Evolutionary conservation across 129 eudicot species (phyloP), one percentile per base, ranked within the genome.

Genomic region (Centella asiatica): DNA sequence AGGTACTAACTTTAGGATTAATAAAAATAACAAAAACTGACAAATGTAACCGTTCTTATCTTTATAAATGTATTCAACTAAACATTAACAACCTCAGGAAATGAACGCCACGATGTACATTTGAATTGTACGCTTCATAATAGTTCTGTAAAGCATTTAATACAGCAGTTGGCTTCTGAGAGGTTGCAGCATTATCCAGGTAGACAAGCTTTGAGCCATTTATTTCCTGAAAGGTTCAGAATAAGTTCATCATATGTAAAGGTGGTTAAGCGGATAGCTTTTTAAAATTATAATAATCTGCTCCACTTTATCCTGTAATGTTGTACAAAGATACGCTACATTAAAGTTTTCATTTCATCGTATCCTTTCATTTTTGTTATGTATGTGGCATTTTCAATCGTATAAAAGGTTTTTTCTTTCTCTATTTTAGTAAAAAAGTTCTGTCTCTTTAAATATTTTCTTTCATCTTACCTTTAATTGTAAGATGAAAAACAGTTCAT

Each of bases 21-120:
- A n/a, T n/a, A n/a, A n/a, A n/a, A n/a, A n/a, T n/a, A n/a, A n/a
- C n/a, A n/a, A n/a, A n/a, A n/a, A n/a, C n/a, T n/a, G n/a, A n/a
- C n/a, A n/a, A n/a, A n/a, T n/a, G n/a, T n/a, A n/a, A n/a, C n/a
- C n/a, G n/a, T 7, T 12, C 8, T 29, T 55, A 13, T 55, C 23
- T 26, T 15, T 29, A 28, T 15, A 58, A 20, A 8, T n/a, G 19
- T 32, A 19, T 58, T 58, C 46, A 17, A 45, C 4, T 19, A 63
- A 34, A 28, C 11, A 55, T 44, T 4, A 20, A 29, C 28, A 68
- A 93, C 99, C 99, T 93, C 60, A 93, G 71, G 54, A 76, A 84
- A 72, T 93, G 99, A 88, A 93, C 84, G 49, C 99, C 99, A n/a
- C 96, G 95, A 40, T 93, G 99, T 60, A 93, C 99, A 63, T 93